Percentiles rank a stretch among this genome's conserved stretches.
phyloP scores from a whole-genome alignment of 2,329 filamentous ascomycete species.

The Trichoderma oligosporum region DNA sequence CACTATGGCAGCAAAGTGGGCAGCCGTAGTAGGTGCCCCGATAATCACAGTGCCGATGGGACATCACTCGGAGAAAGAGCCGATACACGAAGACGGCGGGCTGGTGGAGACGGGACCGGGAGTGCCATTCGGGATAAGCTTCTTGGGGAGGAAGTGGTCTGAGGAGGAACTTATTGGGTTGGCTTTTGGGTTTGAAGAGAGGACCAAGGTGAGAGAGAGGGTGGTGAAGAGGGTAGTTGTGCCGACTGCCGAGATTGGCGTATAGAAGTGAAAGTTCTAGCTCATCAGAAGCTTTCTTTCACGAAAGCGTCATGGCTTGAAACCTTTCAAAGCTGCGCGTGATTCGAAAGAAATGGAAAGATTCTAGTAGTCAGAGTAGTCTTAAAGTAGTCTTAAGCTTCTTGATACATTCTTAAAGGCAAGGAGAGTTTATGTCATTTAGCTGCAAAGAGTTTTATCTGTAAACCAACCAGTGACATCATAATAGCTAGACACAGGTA shows the following conservation, averaged over 20 bases:
- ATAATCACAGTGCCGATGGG: conserved; percentile 55
- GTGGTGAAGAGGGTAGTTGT: conserved; percentile 12
- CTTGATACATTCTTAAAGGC: no score
- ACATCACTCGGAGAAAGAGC: conserved; percentile 10
- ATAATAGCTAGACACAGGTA: no score
- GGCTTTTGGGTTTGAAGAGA: conserved; percentile 65
- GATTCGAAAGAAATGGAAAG: neutral
- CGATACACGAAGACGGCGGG: neutral
- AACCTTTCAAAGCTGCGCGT: neutral
- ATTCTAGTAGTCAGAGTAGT: neutral
- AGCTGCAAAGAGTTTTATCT: no score
- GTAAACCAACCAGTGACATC: no score
- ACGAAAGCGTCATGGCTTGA: neutral
- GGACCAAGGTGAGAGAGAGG: conserved; percentile 30
- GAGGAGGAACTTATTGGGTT: conserved; percentile 56
- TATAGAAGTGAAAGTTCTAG: neutral
- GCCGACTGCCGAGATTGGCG: conserved; percentile 9
- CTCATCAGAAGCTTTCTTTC: neutral
- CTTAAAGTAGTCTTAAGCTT: no score
- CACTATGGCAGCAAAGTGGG: conserved; percentile 22
- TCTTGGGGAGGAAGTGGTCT: conserved; percentile 55
- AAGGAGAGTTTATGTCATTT: no score
- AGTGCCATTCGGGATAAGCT: conserved; percentile 52
- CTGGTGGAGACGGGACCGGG: conserved; percentile 20
- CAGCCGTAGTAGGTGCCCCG: conserved; percentile 36